Base-by-base conservation (phyloP, 2,329 filamentous ascomycete species). In the Cercospora janseana region DNA sequence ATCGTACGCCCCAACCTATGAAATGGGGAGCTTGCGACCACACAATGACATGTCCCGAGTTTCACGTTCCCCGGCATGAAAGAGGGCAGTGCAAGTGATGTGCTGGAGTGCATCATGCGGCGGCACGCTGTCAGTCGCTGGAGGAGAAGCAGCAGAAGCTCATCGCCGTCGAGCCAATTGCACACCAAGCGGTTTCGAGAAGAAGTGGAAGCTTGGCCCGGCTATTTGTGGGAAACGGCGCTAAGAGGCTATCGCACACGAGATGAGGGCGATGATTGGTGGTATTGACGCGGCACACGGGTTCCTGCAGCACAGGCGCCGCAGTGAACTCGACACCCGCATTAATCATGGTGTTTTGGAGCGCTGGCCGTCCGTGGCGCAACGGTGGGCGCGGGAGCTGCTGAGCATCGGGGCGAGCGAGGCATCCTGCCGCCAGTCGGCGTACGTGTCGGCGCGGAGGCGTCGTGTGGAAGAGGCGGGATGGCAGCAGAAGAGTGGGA, bases 221-320 rank as follows among this genome's bases (percentile, higher is more conserved):
- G 18, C 44, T 52, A 52, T 44, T 46, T 47, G 20, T 15, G 35
- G 24, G 18, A 10, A 31, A 26, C 24, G 27, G 45, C 43, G 28
- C 49, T 44, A 52, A 52, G n/a, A 35, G 20, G n/a, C 21, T 48
- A 40, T 52, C 50, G 44, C 40, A 45, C 49, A 52, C 48, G 38
- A 40, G 41, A 23, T 38, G 29, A 13, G 16, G 24, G 8, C 16
- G 18, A 10, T 38, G 10, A 52, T 52, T 52, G 50, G 50, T 18
- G 24, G 13, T 12, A 10, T 4, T 4, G 20, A 18, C 35, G 37
- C 18, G 15, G n/a, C 10, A 32, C 18, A 35, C 49, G 49, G 44
- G 44, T 52, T 52, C 50, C 50, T 52, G 50, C 50, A 52, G 50
- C 23, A 47, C 37, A 20, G 41, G 24, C 41, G 38, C 26, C 34